phyloP scores from a whole-genome alignment of 768 basidiomycete species.

The Rhizopogon vulgaris region DNA sequence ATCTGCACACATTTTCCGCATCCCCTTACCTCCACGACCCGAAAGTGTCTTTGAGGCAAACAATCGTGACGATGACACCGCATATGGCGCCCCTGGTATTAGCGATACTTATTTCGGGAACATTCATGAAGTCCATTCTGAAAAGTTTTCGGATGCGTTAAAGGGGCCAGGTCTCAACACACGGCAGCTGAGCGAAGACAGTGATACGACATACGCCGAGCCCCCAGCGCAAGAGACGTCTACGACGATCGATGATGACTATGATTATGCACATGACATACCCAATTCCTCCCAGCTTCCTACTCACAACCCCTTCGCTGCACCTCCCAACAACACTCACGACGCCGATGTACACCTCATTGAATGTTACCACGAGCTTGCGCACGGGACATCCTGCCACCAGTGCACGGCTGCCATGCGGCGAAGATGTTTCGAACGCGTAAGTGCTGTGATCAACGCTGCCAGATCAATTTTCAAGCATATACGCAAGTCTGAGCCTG shows the following conservation, averaged over 20 bases:
- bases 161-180: too few relatives aligned
- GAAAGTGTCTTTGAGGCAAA: constrained; percentile 2
- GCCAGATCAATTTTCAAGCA: not conserved
- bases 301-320: not conserved
- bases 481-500: not conserved
- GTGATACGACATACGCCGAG: too few relatives aligned
- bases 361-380: not conserved
- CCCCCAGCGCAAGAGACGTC: too few relatives aligned
- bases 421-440: not conserved
- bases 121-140: constrained; percentile 12
- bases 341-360: not conserved
- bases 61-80: not conserved
- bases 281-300: not conserved
- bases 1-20: constrained; percentile 32
- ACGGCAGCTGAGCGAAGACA: too few relatives aligned
- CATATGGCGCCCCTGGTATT: constrained; percentile 2
- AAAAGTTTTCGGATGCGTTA: constrained; percentile 3
- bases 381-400: not conserved
- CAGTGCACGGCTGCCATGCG: not conserved
- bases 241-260: not conserved
- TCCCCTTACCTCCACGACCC: not conserved
- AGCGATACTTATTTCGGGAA: not conserved
- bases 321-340: not conserved
- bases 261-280: not conserved
- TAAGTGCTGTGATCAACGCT: not conserved